Evolutionary conservation across 2,329 filamentous ascomycete species (phyloP).

Genomic region (Phoma herbarum): DNA sequence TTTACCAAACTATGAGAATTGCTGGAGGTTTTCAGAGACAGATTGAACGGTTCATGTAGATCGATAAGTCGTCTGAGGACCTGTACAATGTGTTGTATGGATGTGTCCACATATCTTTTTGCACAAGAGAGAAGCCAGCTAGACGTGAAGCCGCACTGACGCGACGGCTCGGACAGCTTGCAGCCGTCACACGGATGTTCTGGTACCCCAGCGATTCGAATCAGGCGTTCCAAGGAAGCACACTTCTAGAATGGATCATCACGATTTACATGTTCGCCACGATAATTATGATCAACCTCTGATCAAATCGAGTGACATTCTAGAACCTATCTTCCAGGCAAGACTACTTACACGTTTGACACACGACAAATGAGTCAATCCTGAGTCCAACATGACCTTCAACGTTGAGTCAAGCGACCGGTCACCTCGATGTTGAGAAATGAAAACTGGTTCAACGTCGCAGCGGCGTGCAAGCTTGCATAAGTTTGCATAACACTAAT

Average conservation of each 20-base stretch:
- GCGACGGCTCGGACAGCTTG: conserved; percentile 4
- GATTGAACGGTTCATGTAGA: not conserved
- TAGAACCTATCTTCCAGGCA: not conserved
- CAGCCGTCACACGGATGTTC: not conserved
- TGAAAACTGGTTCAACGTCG: conserved; percentile 21
- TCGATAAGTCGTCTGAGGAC: not conserved
- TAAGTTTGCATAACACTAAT: conserved; percentile 28
- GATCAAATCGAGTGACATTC: not conserved
- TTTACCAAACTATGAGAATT: not conserved
- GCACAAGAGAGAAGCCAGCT: not conserved
- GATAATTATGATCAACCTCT: not conserved
- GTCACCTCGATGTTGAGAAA: conserved; percentile 21
- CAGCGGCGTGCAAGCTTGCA: conserved; percentile 10
- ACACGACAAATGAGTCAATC: not conserved
- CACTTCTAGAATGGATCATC: conserved; percentile 2
- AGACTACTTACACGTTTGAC: not conserved
- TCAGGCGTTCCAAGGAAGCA: not conserved
- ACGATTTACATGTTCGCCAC: not conserved
- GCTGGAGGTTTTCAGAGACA: not conserved
- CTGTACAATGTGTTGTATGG: not conserved
- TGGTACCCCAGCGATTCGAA: conserved; percentile 8
- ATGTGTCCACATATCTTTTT: not conserved
- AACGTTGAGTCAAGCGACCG: conserved; percentile 9
- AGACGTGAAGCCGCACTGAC: not conserved
- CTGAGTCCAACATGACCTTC: not conserved